These are phyloP conservation scores for Sarcomyxa edulis DNA, from an alignment of 768 basidiomycete genomes.

Conservation along the genomic window DNA sequence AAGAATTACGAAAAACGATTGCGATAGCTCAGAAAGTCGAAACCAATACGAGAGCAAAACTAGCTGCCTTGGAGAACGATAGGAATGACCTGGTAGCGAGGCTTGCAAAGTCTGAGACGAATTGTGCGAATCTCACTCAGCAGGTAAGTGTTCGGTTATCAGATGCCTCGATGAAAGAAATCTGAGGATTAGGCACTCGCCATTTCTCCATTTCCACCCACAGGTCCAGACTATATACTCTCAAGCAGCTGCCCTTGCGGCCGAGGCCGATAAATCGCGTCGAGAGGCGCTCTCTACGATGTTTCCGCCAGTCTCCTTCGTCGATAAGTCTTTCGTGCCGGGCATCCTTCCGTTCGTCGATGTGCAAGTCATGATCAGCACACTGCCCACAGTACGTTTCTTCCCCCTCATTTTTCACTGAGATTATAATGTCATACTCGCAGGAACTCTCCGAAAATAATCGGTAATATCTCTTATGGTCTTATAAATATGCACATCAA, in stretches of 20 bases:
- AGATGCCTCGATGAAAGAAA: too few species aligned
- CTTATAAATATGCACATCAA: not conserved
- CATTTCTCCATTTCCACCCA: too few species aligned
- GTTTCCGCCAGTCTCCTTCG: constrained; percentile 11
- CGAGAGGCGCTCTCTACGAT: constrained; percentile 8
- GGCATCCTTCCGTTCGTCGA: constrained; percentile 1
- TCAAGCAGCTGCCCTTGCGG: constrained; percentile 14
- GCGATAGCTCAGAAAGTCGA: not conserved
- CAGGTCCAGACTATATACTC: constrained; percentile 11
- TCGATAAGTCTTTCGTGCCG: constrained; percentile 13
- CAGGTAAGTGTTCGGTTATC: constrained; percentile 1
- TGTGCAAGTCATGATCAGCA: constrained; percentile 3
- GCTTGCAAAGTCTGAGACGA: not conserved
- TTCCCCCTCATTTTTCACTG: not conserved
- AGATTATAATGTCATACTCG: constrained; percentile 1
- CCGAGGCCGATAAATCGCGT: constrained; percentile 14
- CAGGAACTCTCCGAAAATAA: too few species aligned
- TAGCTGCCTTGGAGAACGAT: not conserved
- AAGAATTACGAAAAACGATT: constrained; percentile 1
- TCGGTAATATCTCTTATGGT: too few species aligned
- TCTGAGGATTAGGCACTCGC: not conserved
- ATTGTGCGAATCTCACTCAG: not conserved
- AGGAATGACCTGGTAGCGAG: not conserved
- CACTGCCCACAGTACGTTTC: constrained; percentile 8
- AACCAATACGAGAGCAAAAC: not conserved